phyloP scores from a whole-genome alignment of 2,329 filamentous ascomycete species.

The Alternaria novae-zelandiae region DNA sequence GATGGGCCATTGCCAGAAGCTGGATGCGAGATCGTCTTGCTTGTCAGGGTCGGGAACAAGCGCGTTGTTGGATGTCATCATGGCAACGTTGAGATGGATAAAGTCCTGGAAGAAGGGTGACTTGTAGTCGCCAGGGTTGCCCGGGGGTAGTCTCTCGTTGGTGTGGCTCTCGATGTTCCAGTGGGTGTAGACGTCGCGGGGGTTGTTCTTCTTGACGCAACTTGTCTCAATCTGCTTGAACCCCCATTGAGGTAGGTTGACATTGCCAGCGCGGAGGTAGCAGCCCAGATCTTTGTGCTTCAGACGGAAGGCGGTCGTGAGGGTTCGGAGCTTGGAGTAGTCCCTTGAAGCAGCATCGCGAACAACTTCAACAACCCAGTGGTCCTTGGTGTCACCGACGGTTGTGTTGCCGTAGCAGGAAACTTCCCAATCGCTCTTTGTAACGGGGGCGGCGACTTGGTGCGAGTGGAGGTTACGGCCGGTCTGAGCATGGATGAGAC shows the following conservation, averaged over 20 bases:
- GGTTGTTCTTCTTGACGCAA: conserved; percentile 91
- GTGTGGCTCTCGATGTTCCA: conserved; percentile 98
- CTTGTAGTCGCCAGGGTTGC: conserved; percentile 89
- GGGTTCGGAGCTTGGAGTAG: conserved; percentile 81
- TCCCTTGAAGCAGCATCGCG: conserved; percentile 88
- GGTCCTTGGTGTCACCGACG: conserved; percentile 94
- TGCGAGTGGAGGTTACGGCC: conserved; percentile 98
- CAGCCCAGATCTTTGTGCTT: conserved; percentile 83
- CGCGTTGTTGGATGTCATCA: conserved; percentile 99
- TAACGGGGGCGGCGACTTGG: conserved; percentile 83
- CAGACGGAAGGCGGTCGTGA: conserved; percentile 91
- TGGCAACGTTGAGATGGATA: conserved; percentile 95
- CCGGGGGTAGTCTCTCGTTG: conserved; percentile 89
- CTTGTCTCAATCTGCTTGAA: conserved; percentile 99
- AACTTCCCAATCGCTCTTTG: conserved; percentile 89
- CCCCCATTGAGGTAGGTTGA: conserved; percentile 97
- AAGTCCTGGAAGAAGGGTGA: conserved; percentile 98
- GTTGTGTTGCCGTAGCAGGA: conserved; percentile 96
- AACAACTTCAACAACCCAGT: conserved; percentile 94
- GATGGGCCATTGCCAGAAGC: conserved; percentile 99
- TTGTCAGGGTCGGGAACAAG: conserved; percentile 97
- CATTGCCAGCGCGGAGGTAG: conserved; percentile 93
- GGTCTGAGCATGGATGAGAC: conserved; percentile 91
- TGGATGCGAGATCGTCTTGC: conserved; percentile 95
- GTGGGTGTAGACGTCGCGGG: conserved; percentile 91